Conservation (phyloP, 2,329 filamentous ascomycete species). For the Knufia petricola region DNA sequence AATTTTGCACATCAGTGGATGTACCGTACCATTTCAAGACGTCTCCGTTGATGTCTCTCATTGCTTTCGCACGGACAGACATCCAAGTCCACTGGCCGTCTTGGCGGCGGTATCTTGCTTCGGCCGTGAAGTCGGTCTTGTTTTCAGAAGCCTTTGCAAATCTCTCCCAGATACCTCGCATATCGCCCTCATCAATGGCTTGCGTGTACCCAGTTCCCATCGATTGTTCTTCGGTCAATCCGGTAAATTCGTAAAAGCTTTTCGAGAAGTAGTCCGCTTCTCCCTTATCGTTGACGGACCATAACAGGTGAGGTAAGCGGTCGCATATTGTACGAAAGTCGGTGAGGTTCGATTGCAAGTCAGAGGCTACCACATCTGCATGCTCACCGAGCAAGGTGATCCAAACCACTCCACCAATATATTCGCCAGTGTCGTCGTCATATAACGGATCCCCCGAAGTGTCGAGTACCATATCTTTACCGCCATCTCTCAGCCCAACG, state of each 20-base stretch:
- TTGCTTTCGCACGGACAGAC: not conserved
- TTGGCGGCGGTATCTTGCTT: not conserved
- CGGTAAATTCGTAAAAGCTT: not conserved
- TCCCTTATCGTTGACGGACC: not conserved
- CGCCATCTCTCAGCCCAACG: not conserved
- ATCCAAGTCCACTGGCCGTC: not conserved
- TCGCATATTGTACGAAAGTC: conserved; percentile 4
- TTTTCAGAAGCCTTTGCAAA: not conserved
- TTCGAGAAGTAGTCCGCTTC: not conserved
- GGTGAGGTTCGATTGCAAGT: not conserved
- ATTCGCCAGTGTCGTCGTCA: not conserved
- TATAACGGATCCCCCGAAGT: not conserved
- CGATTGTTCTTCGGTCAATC: not conserved
- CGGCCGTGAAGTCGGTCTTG: not conserved
- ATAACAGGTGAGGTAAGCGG: conserved; percentile 1
- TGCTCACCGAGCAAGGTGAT: not conserved
- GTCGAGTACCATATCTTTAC: not conserved
- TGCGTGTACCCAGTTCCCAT: not conserved
- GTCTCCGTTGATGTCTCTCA: not conserved
- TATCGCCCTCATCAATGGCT: not conserved
- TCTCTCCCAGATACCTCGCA: not conserved
- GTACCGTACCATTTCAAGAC: not conserved
- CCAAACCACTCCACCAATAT: not conserved
- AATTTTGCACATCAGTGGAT: not conserved
- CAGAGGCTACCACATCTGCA: not conserved